Percentiles rank a stretch among this genome's conserved stretches.
Evolutionary conservation across 495 filamentous ascomycete genomes (phyloP).

Genomic region (Aspergillus olivimuriae): DNA sequence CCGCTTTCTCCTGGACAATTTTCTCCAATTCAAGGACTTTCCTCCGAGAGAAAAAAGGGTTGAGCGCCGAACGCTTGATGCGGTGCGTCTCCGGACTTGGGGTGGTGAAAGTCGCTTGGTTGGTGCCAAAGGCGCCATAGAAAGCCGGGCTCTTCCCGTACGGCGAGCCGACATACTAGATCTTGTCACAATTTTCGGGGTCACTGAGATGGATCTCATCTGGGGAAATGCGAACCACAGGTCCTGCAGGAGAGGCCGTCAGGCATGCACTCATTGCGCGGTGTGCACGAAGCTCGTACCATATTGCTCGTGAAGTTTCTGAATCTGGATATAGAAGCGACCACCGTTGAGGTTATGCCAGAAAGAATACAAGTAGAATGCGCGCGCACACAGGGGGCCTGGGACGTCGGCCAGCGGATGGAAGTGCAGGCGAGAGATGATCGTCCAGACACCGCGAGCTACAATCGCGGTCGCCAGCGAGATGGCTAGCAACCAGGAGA

Average conservation of each 20-base stretch:
- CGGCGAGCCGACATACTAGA: conserved; percentile 24
- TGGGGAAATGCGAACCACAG: conserved; percentile 32
- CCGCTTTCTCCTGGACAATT: conserved; percentile 17
- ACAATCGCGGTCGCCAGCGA: conserved; percentile 1
- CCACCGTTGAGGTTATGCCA: conserved; percentile 12
- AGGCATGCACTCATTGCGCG: too few species aligned
- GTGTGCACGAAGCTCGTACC: too few species aligned
- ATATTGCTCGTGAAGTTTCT: conserved; percentile 13
- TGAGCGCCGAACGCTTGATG: conserved; percentile 23
- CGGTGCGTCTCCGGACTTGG: conserved; percentile 25
- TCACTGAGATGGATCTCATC: conserved; percentile 35
- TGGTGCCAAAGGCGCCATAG: conserved; percentile 13
- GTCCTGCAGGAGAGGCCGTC: conserved; percentile 6
- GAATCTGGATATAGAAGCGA: conserved; percentile 11
- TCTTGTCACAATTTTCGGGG: conserved; percentile 30
- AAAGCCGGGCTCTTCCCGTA: conserved; percentile 23
- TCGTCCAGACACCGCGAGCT: background rate
- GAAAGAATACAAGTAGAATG: conserved; percentile 11
- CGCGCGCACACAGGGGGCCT: conserved; percentile 16
- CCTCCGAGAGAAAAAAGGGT: conserved; percentile 38
- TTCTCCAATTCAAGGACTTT: conserved; percentile 26
- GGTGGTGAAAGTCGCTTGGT: conserved; percentile 16
- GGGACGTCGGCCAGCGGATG: conserved; percentile 19
- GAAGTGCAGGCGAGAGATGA: conserved; percentile 22
- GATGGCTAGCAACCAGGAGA: conserved; percentile 3